These are phyloP conservation scores for Zoysia japonica DNA, from an alignment of 176 grass and related monocot species.

Conservation along the genomic window DNA sequence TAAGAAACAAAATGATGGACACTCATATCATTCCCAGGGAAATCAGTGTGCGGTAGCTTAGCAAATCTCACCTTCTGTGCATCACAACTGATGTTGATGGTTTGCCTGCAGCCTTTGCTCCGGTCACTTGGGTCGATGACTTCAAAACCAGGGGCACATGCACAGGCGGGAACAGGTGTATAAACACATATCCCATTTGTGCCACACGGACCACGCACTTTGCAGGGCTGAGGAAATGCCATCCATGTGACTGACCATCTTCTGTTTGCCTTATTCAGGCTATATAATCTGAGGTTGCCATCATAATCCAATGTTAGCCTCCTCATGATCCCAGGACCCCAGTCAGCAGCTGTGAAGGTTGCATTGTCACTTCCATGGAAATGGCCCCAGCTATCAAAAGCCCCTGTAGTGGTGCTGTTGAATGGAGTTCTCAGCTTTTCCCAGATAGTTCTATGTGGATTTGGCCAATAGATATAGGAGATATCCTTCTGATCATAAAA, in stretches of 20 bases:
- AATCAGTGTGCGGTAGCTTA: conserved; percentile 36
- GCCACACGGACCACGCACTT: conserved; percentile 47
- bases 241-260: conserved; percentile 59
- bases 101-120: conserved; percentile 56
- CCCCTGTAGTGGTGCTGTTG: conserved; percentile 31
- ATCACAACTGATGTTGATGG: conserved; percentile 28
- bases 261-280: conserved; percentile 17
- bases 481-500: conserved; percentile 42
- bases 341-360: conserved; percentile 41
- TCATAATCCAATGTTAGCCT: conserved; percentile 53
- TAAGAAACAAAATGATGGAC: not conserved
- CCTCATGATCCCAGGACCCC: conserved; percentile 37
- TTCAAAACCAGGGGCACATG: conserved; percentile 48
- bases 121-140: conserved; percentile 42
- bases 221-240: conserved; percentile 46
- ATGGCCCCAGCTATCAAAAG: conserved; percentile 29
- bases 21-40: conserved; percentile 26
- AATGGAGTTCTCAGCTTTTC: conserved; percentile 9
- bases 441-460: conserved; percentile 38
- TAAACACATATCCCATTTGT: conserved; percentile 65
- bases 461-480: conserved; percentile 54
- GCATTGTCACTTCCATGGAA: conserved; percentile 43
- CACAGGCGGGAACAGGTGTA: conserved; percentile 38
- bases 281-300: conserved; percentile 55
- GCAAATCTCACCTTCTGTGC: conserved; percentile 29